Base-by-base conservation (phyloP, 2,329 filamentous ascomycete genomes). In the Chaetomium sp. region DNA sequence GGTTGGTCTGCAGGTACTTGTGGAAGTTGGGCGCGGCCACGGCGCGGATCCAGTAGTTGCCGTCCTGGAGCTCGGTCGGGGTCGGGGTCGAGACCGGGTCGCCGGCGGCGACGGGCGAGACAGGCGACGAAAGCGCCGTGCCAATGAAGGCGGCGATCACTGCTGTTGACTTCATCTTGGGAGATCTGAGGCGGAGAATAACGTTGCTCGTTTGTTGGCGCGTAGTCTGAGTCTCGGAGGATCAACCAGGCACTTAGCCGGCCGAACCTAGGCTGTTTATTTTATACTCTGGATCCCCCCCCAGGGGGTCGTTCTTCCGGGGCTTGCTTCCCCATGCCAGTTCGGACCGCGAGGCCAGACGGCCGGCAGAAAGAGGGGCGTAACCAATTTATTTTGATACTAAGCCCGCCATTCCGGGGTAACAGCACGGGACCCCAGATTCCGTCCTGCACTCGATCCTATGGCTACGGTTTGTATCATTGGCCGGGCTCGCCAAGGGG, bases 11-110 rank as follows among this genome's bases (percentile, higher is more conserved):
- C 3, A 80, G 70, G 64, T 80, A 80, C 59, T 74, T 76, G 69
- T 79, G 78, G 67, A 76, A 84, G 68, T 84, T 83, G 40, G 81
- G 81, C 0, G 74, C 67, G 34, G 72, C 76, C 2, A 84, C 80
- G 0, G 77, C 79, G 6, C 81, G 78, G 61, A 84, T 78, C 79
- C 79, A 81, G 68, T 76, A 76, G 66, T 78, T 79, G 0, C 78
- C 79, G 3, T 62, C 64, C 57, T 79, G 72, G 0, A 83, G 72
- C 0, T 76, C 79, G 1, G 66, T 67, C 0, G 68, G 67, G 1
- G 66, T 64, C 8, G 64, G 59, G 2, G 54, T 57, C 33, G 55
- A 53, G 33, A 55, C 46, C 1, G 61, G 59, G 14, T 14, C 41
- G 53, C 55, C 56, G 36, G 57, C 59, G 14, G 52, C 53, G 4